A percentile compares a stretch with the other conserved stretches of the same genome.
phyloP scores from a whole-genome alignment of 2,329 filamentous ascomycete species.

The Neonectria neomacrospora region DNA sequence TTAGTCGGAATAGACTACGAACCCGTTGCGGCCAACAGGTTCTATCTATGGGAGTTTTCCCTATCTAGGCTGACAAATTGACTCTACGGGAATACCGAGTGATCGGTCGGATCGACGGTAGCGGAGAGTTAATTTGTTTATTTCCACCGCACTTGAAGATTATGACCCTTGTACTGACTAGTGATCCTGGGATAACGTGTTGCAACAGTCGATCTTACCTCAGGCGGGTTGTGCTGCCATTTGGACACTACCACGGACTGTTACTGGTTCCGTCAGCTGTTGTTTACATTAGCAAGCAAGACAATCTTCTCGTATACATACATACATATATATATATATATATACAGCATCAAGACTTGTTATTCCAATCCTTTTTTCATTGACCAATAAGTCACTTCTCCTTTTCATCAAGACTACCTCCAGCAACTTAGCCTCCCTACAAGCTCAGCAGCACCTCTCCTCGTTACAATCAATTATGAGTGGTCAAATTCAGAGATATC shows the following conservation, averaged over 20 bases:
- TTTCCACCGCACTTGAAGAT: neutral
- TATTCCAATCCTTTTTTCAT: neutral
- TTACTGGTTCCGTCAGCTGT: neutral
- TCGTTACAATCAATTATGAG: neutral
- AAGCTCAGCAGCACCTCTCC: neutral
- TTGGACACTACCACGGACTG: too few relatives aligned
- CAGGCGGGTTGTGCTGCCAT: too few relatives aligned
- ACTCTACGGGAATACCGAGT: neutral
- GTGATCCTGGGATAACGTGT: too few relatives aligned
- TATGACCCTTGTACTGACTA: neutral
- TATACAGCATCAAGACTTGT: neutral
- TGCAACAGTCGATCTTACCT: too few relatives aligned
- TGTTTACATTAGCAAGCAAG: neutral
- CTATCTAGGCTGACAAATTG: neutral
- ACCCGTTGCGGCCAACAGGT: neutral
- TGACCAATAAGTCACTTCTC: neutral
- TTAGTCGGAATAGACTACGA: neutral
- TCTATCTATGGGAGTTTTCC: neutral
- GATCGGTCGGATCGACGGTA: neutral
- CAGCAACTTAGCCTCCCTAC: neutral
- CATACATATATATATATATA: too few relatives aligned
- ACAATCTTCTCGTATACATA: neutral
- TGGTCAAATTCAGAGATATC: neutral
- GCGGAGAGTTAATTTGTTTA: neutral
- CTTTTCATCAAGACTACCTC: neutral